These are phyloP conservation scores for Sclerotinia subarctica DNA, from an alignment of 2,329 filamentous ascomycete species.

Conservation along the genomic window DNA sequence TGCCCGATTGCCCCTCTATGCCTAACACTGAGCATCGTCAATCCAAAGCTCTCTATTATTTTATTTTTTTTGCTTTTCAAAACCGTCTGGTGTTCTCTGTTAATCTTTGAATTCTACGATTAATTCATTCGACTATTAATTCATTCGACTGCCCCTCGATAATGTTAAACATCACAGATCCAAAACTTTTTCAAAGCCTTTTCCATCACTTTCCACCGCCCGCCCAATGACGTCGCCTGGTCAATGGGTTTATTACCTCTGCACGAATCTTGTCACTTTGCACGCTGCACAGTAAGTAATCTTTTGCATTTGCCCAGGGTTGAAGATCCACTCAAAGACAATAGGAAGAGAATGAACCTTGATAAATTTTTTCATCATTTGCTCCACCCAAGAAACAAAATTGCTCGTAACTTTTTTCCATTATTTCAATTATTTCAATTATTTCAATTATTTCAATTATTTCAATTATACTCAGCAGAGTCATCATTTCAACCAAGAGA, in stretches of 20 bases:
- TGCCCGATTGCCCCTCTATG: no score
- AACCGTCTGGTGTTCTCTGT: no score
- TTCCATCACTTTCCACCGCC: slow-evolving; percentile 6
- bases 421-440: neutral
- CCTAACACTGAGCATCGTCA: no score
- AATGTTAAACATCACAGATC: neutral
- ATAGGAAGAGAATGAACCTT: neutral
- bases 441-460: neutral
- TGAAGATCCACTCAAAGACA: neutral
- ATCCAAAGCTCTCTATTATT: no score
- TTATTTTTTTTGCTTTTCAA: no score
- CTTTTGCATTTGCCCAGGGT: neutral
- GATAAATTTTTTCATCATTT: neutral
- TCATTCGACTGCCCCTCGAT: neutral
- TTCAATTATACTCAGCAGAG: neutral
- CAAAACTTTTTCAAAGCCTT: neutral
- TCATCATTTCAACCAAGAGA: neutral
- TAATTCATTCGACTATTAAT: neutral
- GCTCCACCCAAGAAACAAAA: neutral
- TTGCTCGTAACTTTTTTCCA: neutral
- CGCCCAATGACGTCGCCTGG: slow-evolving; percentile 6
- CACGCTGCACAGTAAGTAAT: neutral
- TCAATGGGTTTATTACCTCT: no score
- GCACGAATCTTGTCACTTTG: no score
- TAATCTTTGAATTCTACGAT: no score